Conservation (phyloP, 1,284 basidiomycete species). For the Pyrrhoderma noxium region DNA sequence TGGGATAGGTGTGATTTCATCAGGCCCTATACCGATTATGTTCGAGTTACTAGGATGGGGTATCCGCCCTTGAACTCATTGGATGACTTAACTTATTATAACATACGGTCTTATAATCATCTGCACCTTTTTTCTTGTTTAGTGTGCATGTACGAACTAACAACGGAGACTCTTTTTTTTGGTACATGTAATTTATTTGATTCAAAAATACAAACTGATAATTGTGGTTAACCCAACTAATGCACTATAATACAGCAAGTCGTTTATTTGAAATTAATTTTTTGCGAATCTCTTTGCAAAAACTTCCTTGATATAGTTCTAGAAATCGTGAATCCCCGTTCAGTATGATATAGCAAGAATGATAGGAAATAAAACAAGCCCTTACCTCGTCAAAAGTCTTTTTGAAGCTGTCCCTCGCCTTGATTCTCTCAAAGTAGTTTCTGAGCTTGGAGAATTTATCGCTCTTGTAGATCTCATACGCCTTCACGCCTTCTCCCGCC, state of each 20-base stretch:
- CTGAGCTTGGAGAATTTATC: conserved; percentile 36
- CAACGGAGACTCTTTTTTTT: too few relatives aligned
- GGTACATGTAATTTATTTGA: too few relatives aligned
- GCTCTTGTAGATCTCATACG: conserved; percentile 33
- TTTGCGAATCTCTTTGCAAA: not conserved
- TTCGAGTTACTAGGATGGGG: conserved; percentile 71
- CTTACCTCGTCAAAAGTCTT: conserved; percentile 38
- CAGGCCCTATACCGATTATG: conserved; percentile 53
- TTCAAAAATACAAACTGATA: too few relatives aligned
- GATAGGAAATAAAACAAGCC: too few relatives aligned
- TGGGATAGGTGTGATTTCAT: conserved; percentile 71
- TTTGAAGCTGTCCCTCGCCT: conserved; percentile 42
- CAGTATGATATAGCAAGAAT: too few relatives aligned
- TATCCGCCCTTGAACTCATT: conserved; percentile 25
- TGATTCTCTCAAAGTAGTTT: conserved; percentile 35
- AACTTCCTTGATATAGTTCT: not conserved
- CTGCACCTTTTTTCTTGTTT: too few relatives aligned
- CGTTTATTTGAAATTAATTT: too few relatives aligned
- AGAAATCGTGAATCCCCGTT: not conserved
- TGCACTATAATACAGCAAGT: too few relatives aligned
- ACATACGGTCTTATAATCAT: too few relatives aligned
- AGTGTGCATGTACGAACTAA: too few relatives aligned
- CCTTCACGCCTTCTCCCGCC: conserved; percentile 35
- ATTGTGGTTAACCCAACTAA: too few relatives aligned
- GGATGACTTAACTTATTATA: too few relatives aligned